phyloP scores from a whole-genome alignment of 2,329 filamentous ascomycete genomes.

The Zymoseptoria ardabiliae region DNA sequence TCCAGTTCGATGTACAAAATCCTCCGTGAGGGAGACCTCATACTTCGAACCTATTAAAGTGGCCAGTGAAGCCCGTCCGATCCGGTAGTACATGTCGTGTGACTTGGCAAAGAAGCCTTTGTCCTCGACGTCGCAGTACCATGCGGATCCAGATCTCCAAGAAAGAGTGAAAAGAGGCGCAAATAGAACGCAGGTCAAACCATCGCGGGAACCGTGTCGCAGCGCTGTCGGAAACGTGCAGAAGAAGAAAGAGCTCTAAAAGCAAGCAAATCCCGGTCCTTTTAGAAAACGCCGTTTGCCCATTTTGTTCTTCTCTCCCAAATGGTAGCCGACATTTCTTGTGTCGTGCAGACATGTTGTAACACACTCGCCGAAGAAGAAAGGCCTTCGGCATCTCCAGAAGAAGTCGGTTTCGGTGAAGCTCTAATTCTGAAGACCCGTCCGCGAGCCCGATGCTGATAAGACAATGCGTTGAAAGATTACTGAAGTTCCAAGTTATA shows the following conservation, averaged over 20 bases:
- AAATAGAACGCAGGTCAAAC: background rate
- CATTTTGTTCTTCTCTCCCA: background rate
- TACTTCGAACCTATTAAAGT: background rate
- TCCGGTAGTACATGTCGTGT: background rate
- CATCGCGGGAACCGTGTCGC: background rate
- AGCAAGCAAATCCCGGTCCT: background rate
- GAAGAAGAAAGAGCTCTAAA: background rate
- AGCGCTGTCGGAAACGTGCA: background rate
- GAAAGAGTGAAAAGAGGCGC: background rate
- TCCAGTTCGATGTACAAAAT: background rate
- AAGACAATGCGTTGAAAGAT: background rate
- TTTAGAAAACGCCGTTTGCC: background rate
- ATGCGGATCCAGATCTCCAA: background rate
- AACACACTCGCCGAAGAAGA: slow-evolving; percentile 1
- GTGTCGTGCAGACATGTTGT: background rate
- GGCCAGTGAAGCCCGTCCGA: background rate
- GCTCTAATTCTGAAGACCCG: background rate
- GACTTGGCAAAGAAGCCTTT: background rate
- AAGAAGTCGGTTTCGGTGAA: background rate
- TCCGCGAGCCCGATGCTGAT: background rate
- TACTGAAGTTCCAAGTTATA: slow-evolving; percentile 12
- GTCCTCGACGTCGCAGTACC: background rate
- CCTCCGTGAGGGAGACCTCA: background rate
- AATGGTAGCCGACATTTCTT: background rate
- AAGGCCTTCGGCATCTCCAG: background rate